Evolutionary conservation across 495 filamentous ascomycete genomes (phyloP), one percentile per base, ranked within the genome.

Genomic region (Collariella sp.): DNA sequence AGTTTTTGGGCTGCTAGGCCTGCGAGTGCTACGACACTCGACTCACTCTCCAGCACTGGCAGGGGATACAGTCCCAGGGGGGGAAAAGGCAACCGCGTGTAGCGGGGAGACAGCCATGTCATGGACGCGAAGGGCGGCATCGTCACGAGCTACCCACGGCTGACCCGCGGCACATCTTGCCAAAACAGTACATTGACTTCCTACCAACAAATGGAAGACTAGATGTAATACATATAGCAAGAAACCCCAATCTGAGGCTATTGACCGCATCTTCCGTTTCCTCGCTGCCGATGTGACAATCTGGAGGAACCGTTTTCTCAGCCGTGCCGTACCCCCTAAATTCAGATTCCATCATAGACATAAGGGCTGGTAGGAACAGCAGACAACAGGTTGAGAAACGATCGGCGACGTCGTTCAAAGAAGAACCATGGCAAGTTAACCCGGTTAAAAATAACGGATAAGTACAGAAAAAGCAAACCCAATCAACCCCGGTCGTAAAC

Each of bases 191-290:
- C 16, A 36, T 20, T 23, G 29, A 34, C 47, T 53, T 57, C 46
- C 47, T 42, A 62, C 46, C 42, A 29, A 57, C 42, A 29, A 34
- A 53, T 45, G 42, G 31, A 53, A 55, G 41, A 11, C 7, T 41
- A 40, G 39, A 55, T 45, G 50, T 51, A 50, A 22, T 58, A 50
- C 51, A 62, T 24, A 50, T 44, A 49, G 19, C 23, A 55, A 55
- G 23, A 44, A 41, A 45, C 40, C 40, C 40, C 46, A 56, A 47
- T 46, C 34, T 35, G 35, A 29, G 46, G 50, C 7, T 42, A 51
- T 51, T 20, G 12, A 34, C 45, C 39, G 29, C 50, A 16, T 44
- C 9, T 33, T 41, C 45, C 26, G 39, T 33, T 16, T 41, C 11
- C 35, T 35, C 11, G 9, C 15, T 19, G 38, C n/a, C 35, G 31